Conservation (phyloP, 768 basidiomycete species). For the Auricularia sp. region DNA sequence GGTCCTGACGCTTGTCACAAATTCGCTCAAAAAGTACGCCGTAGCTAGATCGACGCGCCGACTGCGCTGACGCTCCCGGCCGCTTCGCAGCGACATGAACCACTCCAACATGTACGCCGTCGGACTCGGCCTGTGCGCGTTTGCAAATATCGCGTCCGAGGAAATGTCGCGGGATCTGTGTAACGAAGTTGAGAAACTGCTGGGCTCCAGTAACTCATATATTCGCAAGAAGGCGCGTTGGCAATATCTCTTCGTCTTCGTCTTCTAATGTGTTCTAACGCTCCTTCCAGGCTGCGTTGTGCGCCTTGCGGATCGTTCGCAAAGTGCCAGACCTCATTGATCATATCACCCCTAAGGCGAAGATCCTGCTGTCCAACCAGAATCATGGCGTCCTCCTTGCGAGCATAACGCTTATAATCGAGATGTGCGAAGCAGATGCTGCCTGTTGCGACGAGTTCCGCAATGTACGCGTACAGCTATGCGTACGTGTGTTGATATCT, state of each 20-base stretch:
- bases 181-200: conserved; percentile 93
- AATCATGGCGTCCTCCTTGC: conserved; percentile 94
- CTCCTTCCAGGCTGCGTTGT: conserved; percentile 70
- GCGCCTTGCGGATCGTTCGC: conserved; percentile 87
- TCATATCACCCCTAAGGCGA: conserved; percentile 82
- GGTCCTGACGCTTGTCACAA: conserved; percentile 92
- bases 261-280: not conserved
- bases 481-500: conserved; percentile 6
- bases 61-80: conserved; percentile 5
- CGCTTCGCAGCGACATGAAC: conserved; percentile 80
- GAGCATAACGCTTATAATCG: conserved; percentile 88
- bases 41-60: not conserved
- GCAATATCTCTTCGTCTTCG: conserved; percentile 1
- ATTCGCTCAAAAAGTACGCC: conserved; percentile 91
- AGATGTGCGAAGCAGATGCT: conserved; percentile 81
- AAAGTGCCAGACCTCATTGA: conserved; percentile 93
- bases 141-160: conserved; percentile 97
- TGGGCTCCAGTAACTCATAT: conserved; percentile 96
- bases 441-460: conserved; percentile 75
- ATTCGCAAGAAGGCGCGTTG: conserved; percentile 88
- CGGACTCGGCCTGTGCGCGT: conserved; percentile 92
- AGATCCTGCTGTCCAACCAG: conserved; percentile 84
- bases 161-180: conserved; percentile 98
- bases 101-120: conserved; percentile 99
- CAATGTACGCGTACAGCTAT: conserved; percentile 45